Conservation (phyloP, 192 early-diverging fungal genomes). For the Piromyces sp. region DNA sequence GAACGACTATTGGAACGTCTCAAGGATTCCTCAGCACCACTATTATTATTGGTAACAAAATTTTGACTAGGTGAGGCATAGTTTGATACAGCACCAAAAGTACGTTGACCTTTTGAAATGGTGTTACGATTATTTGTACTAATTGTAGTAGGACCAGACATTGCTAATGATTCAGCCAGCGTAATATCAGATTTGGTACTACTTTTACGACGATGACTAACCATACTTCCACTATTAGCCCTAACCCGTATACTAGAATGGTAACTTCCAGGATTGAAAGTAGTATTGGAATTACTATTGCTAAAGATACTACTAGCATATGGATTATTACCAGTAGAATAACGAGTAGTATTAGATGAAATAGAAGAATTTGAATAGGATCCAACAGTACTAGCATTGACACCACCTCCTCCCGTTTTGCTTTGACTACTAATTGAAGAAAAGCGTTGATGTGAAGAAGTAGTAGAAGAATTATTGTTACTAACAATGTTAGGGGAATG, state of each 20-base stretch:
- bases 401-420: too few relatives aligned
- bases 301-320: too few relatives aligned
- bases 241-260: background rate
- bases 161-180: background rate
- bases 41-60: background rate
- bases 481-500: background rate
- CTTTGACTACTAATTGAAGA: too few relatives aligned
- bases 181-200: background rate
- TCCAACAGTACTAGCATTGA: too few relatives aligned
- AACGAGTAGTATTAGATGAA: background rate
- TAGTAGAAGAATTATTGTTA: too few relatives aligned
- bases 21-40: background rate
- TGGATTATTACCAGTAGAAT: background rate
- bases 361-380: background rate
- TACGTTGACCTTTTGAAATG: background rate
- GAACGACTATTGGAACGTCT: background rate
- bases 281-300: background rate
- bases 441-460: too few relatives aligned
- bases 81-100: background rate
- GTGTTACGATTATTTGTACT: background rate
- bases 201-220: background rate
- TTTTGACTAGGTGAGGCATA: background rate
- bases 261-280: background rate
- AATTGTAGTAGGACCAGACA: background rate
- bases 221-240: background rate